phyloP scores from a whole-genome alignment of 495 filamentous ascomycete species.

The Corynascus novoguineensis region DNA sequence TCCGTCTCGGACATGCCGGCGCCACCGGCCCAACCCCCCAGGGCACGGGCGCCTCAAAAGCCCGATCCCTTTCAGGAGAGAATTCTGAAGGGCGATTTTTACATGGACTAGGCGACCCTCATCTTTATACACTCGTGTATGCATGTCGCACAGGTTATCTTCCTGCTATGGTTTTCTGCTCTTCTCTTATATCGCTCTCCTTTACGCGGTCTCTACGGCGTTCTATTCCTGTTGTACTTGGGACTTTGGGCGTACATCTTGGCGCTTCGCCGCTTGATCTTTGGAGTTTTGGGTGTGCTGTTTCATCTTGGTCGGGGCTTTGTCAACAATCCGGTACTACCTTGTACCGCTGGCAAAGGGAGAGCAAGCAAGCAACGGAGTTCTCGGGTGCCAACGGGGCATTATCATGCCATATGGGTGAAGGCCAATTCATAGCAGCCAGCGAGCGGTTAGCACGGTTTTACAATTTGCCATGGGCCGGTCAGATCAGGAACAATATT shows the following conservation, averaged over 20 bases:
- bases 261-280: neutral
- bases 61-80: constrained; percentile 93
- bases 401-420: neutral
- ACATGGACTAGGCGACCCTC: constrained; percentile 71
- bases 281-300: neutral
- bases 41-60: constrained; percentile 46
- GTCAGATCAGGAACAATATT: neutral
- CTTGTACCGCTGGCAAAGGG: neutral
- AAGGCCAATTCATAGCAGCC: neutral
- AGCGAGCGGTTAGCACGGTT: neutral
- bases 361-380: constrained; percentile 10
- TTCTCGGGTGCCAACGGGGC: neutral
- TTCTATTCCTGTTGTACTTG: neutral
- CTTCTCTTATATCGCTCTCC: neutral
- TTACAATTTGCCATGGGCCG: too few relatives aligned
- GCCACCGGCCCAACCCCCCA: constrained; percentile 47
- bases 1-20: constrained; percentile 65
- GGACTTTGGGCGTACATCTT: too few relatives aligned
- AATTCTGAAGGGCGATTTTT: constrained; percentile 94
- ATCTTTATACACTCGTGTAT: neutral
- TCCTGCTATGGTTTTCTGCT: neutral
- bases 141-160: neutral
- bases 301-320: neutral
- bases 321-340: neutral
- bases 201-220: neutral